Evolutionary conservation across 345 rosid genomes (phyloP), one percentile per base, ranked within the genome.

Genomic region (Citrus unshiu): DNA sequence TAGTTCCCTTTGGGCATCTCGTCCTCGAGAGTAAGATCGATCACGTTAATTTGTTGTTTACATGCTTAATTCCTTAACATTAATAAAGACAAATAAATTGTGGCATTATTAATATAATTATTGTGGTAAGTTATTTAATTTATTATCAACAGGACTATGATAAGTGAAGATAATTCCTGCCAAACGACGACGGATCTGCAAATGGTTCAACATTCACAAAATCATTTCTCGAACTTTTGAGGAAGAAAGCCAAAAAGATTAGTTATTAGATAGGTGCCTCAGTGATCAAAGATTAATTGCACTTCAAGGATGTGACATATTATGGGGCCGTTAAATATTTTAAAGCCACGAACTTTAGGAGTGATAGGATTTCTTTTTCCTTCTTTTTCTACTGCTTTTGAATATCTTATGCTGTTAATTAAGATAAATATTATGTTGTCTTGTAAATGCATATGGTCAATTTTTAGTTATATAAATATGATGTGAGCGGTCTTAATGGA

Each of bases 1-100:
- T 69, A 94, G 97, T 62, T 90, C 98, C 32, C 88, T 96, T 19
- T 94, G 99, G 98, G 84, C 87, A 21, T 91, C 98, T 63, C 97
- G 97, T 70, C 98, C 99, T 16, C 84, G 97, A 85, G 98, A 94
- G 99, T 93, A 88, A 87, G 92, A 30, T 24, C 10, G 3, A 18
- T 54, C 58, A 1, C 58, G 5, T 54, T 54, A 54, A 54, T 54
- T 54, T 13, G 51, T 46, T 13, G 18, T 14, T 54, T 19, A 5
- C 58, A 54, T 2, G 58, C 22, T 54, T 54, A 54, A 5, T 18
- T 54, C 58, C 6, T 5, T 54, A 54, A 0, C 22, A 14, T 54
- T 18, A 54, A 14, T 5, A 54, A 54, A 18, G 6, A 18, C 6
- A 54, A 54, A 18, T 54, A 5, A 14, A 18, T 54, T 54, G 58